phyloP scores from a whole-genome alignment of 352 stramenopile species.

The Globisporangium spinosum region DNA sequence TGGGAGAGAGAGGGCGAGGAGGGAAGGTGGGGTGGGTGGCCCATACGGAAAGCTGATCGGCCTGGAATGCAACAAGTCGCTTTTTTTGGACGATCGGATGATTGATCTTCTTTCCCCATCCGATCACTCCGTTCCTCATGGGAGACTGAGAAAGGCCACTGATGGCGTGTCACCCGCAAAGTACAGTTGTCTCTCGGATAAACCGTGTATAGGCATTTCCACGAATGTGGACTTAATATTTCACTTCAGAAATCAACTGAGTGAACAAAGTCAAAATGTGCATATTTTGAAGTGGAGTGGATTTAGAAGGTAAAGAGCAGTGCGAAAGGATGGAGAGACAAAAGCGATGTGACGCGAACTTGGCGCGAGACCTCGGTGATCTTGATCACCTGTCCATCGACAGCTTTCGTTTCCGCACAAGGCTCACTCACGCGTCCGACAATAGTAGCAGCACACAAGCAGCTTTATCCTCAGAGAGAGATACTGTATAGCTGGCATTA shows the following conservation, averaged over 20 bases:
- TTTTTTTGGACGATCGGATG: not conserved
- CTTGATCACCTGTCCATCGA: not conserved
- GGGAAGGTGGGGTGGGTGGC: not conserved
- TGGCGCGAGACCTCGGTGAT: not conserved
- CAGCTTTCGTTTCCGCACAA: too few relatives aligned
- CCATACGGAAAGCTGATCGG: not conserved
- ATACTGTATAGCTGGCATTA: not conserved
- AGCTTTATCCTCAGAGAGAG: too few relatives aligned
- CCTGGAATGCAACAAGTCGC: not conserved
- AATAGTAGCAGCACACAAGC: too few relatives aligned
- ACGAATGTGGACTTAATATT: not conserved
- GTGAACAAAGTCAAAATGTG: not conserved
- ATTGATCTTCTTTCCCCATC: not conserved
- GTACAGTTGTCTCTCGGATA: not conserved
- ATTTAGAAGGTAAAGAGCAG: too few relatives aligned
- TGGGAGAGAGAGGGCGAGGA: not conserved
- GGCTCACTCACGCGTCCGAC: too few relatives aligned
- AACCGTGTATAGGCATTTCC: not conserved
- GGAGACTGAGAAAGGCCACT: conserved; percentile 3
- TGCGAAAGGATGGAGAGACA: too few relatives aligned
- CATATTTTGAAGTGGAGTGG: not conserved
- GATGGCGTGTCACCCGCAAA: not conserved
- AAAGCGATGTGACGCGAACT: not conserved
- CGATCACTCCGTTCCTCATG: not conserved
- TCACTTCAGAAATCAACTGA: too few relatives aligned